These are phyloP conservation scores for Macrolepiota fuliginosa DNA, from an alignment of 768 basidiomycete species.

Conservation along the genomic window DNA sequence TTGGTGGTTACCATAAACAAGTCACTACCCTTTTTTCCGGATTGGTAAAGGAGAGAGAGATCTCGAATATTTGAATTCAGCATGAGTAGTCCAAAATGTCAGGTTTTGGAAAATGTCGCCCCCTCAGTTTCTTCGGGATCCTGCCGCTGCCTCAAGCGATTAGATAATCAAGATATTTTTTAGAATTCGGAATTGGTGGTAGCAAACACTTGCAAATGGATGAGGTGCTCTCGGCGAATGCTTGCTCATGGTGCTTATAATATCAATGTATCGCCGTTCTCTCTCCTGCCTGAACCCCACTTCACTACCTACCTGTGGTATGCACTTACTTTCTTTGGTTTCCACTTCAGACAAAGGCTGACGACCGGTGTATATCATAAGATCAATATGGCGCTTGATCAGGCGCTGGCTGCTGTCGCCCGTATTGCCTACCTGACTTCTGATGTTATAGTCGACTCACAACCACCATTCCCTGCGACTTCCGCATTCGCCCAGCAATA, in stretches of 20 bases:
- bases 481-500: conserved; percentile 44
- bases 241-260: conserved; percentile 25
- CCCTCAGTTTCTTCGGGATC: too few relatives aligned
- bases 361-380: neutral
- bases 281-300: conserved; percentile 12
- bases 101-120: too few relatives aligned
- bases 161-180: neutral
- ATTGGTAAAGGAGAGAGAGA: too few relatives aligned
- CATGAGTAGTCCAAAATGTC: too few relatives aligned
- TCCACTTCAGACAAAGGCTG: neutral
- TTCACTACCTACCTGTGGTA: conserved; percentile 14
- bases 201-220: conserved; percentile 36
- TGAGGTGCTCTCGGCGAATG: conserved; percentile 39
- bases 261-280: conserved; percentile 15
- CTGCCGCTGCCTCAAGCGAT: neutral
- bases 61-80: too few relatives aligned
- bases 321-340: conserved; percentile 9
- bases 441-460: conserved; percentile 61
- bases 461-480: conserved; percentile 35
- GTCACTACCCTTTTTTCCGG: too few relatives aligned
- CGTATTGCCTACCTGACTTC: conserved; percentile 73
- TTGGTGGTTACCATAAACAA: too few relatives aligned
- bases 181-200: conserved; percentile 1
- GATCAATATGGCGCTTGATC: conserved; percentile 23
- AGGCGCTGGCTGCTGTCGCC: conserved; percentile 43